Conservation (phyloP, 2,329 filamentous ascomycete species). For the Acephala macrosclerotiorum region DNA sequence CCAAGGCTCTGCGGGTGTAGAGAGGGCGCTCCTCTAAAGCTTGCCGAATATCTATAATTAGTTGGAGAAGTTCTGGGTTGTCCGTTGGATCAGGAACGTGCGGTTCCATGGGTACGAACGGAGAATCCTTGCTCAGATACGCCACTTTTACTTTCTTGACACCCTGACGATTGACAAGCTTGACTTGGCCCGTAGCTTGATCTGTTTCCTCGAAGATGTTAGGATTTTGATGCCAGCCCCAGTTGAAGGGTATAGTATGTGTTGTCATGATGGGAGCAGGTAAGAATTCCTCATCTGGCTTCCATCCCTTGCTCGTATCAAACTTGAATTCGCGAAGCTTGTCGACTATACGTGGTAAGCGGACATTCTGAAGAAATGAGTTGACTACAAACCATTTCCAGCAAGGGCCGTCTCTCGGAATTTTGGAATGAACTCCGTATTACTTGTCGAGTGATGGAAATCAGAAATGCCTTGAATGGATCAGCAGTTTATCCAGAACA, state of each 20-base stretch:
- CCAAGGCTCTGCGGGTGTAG: slow-evolving; percentile 83
- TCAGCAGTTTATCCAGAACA: not conserved
- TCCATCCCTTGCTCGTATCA: slow-evolving; percentile 65
- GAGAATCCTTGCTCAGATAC: slow-evolving; percentile 36
- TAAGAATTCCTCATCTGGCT: slow-evolving; percentile 72
- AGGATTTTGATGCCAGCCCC: slow-evolving; percentile 86
- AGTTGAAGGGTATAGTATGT: slow-evolving; percentile 76
- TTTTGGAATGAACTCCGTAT: slow-evolving; percentile 73
- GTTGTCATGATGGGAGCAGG: slow-evolving; percentile 83
- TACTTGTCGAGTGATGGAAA: slow-evolving; percentile 79
- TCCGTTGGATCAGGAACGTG: slow-evolving; percentile 28
- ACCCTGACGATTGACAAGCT: slow-evolving; percentile 39
- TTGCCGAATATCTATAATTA: slow-evolving; percentile 68
- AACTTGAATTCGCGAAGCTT: slow-evolving; percentile 72
- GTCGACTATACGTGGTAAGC: slow-evolving; percentile 51
- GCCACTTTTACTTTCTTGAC: slow-evolving; percentile 30
- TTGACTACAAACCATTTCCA: slow-evolving; percentile 66
- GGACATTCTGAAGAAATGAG: not conserved
- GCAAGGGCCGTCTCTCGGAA: slow-evolving; percentile 76
- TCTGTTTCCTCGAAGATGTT: slow-evolving; percentile 57
- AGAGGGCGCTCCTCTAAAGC: slow-evolving; percentile 80
- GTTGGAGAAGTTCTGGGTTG: slow-evolving; percentile 64
- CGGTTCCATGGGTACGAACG: slow-evolving; percentile 31
- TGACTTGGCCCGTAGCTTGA: slow-evolving; percentile 41
- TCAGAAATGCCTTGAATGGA: slow-evolving; percentile 71